These are phyloP conservation scores for Lathyrus aphaca DNA, from an alignment of 306 rosid genomes.

Conservation along the genomic window DNA sequence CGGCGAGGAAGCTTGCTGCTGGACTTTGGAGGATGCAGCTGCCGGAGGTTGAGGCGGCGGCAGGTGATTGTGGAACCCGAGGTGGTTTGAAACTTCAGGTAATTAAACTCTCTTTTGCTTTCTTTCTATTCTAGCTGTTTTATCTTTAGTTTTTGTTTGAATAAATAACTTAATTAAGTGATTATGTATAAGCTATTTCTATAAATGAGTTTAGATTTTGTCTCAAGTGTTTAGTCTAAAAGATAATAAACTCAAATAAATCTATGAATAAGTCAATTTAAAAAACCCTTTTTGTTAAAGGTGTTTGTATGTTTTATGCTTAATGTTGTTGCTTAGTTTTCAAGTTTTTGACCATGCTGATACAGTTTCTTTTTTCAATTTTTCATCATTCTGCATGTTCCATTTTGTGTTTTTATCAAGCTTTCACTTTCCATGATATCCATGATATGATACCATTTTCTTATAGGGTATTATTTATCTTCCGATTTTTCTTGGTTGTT, in stretches of 20 bases:
- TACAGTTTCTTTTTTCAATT: conserved; percentile 15
- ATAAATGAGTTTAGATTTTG: not conserved
- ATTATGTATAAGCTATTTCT: not conserved
- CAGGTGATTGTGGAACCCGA: conserved; percentile 38
- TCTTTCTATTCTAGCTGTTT: not conserved
- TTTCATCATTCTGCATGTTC: conserved; percentile 34
- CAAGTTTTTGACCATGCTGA: conserved; percentile 42
- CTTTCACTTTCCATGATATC: conserved; percentile 25
- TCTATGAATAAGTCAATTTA: not conserved
- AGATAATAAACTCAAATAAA: not conserved
- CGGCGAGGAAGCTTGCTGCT: conserved; percentile 90
- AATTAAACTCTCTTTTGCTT: conserved; percentile 12
- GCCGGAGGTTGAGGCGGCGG: conserved; percentile 50
- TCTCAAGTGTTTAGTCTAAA: not conserved
- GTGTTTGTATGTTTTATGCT: conserved; percentile 6
- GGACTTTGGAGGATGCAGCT: conserved; percentile 81
- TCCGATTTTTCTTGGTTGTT: not conserved
- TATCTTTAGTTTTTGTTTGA: not conserved
- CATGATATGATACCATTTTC: not conserved
- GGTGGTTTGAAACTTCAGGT: conserved; percentile 56
- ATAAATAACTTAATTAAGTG: not conserved
- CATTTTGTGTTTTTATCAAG: conserved; percentile 26
- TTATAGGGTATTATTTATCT: conserved; percentile 18
- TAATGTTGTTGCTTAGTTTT: conserved; percentile 42
- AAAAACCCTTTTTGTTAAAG: conserved; percentile 15